Percentiles rank a stretch among this genome's conserved stretches.
These are phyloP conservation scores for Neocatenulostroma microsporum DNA, from an alignment of 2,329 filamentous ascomycete genomes.

Conservation along the genomic window DNA sequence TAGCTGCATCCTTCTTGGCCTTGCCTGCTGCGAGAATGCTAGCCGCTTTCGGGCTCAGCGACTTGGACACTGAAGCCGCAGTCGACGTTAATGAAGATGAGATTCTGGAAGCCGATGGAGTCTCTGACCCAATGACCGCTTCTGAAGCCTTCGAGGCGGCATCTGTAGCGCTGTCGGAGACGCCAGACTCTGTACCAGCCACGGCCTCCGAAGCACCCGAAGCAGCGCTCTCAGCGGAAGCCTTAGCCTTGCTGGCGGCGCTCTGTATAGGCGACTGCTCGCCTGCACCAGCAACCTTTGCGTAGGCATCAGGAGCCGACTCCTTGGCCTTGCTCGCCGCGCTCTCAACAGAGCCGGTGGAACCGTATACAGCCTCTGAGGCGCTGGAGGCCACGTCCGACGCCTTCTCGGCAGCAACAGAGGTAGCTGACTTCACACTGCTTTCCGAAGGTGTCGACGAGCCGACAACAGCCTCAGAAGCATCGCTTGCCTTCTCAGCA, in stretches of 20 bases:
- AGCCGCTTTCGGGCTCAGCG: constrained; percentile 23
- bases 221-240: constrained; percentile 13
- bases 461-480: constrained; percentile 20
- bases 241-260: constrained; percentile 4
- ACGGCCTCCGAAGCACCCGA: constrained; percentile 21
- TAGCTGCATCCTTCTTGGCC: constrained; percentile 24
- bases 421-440: not conserved
- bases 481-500: constrained; percentile 19
- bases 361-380: constrained; percentile 21
- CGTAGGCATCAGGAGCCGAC: not conserved
- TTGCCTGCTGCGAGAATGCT: constrained; percentile 29
- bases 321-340: constrained; percentile 9
- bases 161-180: constrained; percentile 26
- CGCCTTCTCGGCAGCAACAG: constrained; percentile 33
- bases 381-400: constrained; percentile 20
- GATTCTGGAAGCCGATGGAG: constrained; percentile 18
- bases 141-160: constrained; percentile 19
- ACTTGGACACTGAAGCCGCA: constrained; percentile 1
- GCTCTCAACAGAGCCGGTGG: constrained; percentile 25
- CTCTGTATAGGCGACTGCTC: constrained; percentile 5
- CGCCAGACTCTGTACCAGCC: constrained; percentile 18
- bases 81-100: constrained; percentile 23
- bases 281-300: not conserved
- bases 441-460: constrained; percentile 7
- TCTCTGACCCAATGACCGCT: constrained; percentile 17